These are phyloP conservation scores for Talaromyces thailandensis DNA, from an alignment of 495 filamentous ascomycete species.

Conservation along the genomic window DNA sequence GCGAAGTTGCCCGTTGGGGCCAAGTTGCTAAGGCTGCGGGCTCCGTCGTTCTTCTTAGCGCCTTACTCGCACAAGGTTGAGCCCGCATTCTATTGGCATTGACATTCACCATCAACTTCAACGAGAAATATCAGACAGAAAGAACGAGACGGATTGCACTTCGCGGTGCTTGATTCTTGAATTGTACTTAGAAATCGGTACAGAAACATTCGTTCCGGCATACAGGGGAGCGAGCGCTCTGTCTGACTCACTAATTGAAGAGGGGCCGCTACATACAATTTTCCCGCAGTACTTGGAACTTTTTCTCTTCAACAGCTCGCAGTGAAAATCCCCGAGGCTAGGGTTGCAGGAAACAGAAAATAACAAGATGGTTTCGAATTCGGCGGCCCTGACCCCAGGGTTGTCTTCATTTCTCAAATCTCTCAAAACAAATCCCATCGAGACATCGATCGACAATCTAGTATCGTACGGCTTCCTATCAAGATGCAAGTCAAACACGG, in stretches of 20 bases:
- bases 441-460: constrained; percentile 71
- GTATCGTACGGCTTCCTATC: constrained; percentile 53
- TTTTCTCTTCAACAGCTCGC: neutral
- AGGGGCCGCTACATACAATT: neutral
- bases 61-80: neutral
- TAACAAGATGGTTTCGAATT: constrained; percentile 38
- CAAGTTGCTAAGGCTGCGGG: neutral
- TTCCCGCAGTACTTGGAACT: neutral
- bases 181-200: neutral
- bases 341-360: neutral
- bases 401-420: constrained; percentile 69
- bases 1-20: neutral
- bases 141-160: neutral
- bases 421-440: constrained; percentile 60
- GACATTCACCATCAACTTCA: neutral
- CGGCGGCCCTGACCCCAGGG: constrained; percentile 50
- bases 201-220: neutral
- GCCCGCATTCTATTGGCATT: neutral
- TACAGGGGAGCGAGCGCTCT: neutral
- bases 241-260: neutral
- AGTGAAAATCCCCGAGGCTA: neutral
- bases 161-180: neutral
- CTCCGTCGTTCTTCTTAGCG: neutral
- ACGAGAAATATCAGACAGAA: neutral
- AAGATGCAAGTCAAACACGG: neutral